A percentile compares a stretch with the other conserved stretches of the same genome.
These are phyloP conservation scores for Avicennia marina DNA, from an alignment of 257 asterid species.

Conservation along the genomic window DNA sequence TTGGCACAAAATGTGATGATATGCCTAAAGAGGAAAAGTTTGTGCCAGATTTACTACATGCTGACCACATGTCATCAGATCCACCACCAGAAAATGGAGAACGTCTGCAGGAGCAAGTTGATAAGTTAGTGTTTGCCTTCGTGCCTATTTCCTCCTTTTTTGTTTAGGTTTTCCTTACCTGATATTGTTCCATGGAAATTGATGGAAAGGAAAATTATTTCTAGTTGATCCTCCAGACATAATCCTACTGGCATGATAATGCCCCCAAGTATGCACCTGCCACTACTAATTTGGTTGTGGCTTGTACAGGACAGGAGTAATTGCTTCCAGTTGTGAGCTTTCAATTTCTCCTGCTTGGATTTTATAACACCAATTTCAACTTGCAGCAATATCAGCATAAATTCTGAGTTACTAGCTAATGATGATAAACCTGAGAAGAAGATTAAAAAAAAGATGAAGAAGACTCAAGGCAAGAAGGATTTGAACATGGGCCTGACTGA, in stretches of 20 bases:
- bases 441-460: slow-evolving; percentile 41
- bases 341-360: background rate
- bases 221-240: too few relatives aligned
- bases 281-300: background rate
- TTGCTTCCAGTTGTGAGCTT: slow-evolving; percentile 6
- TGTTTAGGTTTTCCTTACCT: slow-evolving; percentile 6
- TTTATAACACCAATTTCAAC: background rate
- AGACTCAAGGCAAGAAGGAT: slow-evolving; percentile 23
- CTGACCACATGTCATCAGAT: slow-evolving; percentile 25
- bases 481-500: slow-evolving; percentile 10
- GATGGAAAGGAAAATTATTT: background rate
- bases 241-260: too few relatives aligned
- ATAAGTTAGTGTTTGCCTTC: slow-evolving; percentile 39
- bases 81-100: slow-evolving; percentile 34
- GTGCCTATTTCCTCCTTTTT: background rate
- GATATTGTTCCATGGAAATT: background rate
- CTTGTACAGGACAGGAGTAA: background rate
- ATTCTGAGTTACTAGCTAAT: slow-evolving; percentile 26
- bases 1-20: slow-evolving; percentile 16
- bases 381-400: slow-evolving; percentile 27
- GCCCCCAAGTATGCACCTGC: background rate
- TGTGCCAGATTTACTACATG: slow-evolving; percentile 23
- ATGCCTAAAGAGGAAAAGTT: slow-evolving; percentile 25
- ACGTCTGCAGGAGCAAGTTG: slow-evolving; percentile 19
- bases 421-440: slow-evolving; percentile 36